Evolutionary conservation across 1,139 yeast genomes (phyloP).

Genomic region (Debaryomyces sp.): DNA sequence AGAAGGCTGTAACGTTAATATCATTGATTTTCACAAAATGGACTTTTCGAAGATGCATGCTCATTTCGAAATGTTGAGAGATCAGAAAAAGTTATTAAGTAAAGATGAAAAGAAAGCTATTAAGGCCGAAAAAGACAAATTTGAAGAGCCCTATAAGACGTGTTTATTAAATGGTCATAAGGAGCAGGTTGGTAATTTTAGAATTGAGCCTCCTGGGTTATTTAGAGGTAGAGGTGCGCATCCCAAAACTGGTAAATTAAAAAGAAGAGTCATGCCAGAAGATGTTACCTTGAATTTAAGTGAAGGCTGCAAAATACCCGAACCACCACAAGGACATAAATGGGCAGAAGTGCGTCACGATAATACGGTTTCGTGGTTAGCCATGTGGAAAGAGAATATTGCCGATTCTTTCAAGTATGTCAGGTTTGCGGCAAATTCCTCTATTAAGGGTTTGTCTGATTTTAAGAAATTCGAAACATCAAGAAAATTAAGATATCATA

Average conservation of each 20-base stretch:
- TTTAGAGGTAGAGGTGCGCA: slow-evolving; percentile 97
- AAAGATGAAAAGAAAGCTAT: slow-evolving; percentile 72
- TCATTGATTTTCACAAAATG: slow-evolving; percentile 65
- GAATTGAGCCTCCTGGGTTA: slow-evolving; percentile 94
- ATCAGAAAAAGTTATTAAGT: slow-evolving; percentile 68
- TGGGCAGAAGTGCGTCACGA: slow-evolving; percentile 94
- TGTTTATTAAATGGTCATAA: slow-evolving; percentile 85
- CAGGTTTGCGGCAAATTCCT: slow-evolving; percentile 87
- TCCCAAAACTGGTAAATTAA: slow-evolving; percentile 90
- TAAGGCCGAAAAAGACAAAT: slow-evolving; percentile 69
- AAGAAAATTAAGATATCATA: slow-evolving; percentile 73
- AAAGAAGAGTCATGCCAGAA: slow-evolving; percentile 83
- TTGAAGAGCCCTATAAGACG: slow-evolving; percentile 80
- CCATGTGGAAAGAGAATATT: slow-evolving; percentile 96
- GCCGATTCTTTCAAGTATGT: slow-evolving; percentile 85
- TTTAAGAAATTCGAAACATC: slow-evolving; percentile 93
- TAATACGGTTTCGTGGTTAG: slow-evolving; percentile 92
- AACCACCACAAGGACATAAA: slow-evolving; percentile 81
- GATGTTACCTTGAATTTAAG: slow-evolving; percentile 86
- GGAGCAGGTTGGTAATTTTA: slow-evolving; percentile 91
- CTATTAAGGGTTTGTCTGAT: slow-evolving; percentile 89
- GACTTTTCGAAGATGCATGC: slow-evolving; percentile 79
- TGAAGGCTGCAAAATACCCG: slow-evolving; percentile 70
- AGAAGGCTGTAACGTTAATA: slow-evolving; percentile 63
- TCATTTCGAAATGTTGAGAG: slow-evolving; percentile 69